Evolutionary conservation across 2,329 filamentous ascomycete genomes (phyloP).

Genomic region (Lachnellula hyalina): DNA sequence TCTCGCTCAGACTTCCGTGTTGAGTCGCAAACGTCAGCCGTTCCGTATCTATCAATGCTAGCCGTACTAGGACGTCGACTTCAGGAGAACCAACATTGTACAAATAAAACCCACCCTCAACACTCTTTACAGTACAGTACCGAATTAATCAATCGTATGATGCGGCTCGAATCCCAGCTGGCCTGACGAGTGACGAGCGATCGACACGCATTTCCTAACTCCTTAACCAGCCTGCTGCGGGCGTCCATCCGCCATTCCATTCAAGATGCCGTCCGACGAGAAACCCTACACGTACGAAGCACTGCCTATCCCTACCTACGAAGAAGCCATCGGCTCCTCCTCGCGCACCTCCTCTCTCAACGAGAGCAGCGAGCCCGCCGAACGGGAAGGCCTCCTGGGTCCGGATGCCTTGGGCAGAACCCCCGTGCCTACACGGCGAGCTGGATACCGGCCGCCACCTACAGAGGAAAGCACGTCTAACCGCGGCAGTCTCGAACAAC

Average conservation of each 20-base stretch:
- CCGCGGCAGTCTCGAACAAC: constrained; percentile 25
- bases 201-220: background rate
- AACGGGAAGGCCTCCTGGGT: constrained; percentile 71
- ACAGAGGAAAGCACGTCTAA: constrained; percentile 64
- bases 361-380: constrained; percentile 60
- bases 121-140: constrained; percentile 14
- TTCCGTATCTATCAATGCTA: background rate
- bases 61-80: background rate
- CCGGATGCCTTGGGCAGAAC: constrained; percentile 40
- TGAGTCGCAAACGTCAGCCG: background rate
- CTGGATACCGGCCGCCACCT: constrained; percentile 71
- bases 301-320: constrained; percentile 75
- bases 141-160: constrained; percentile 3
- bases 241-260: constrained; percentile 8
- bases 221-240: background rate
- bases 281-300: constrained; percentile 52
- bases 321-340: constrained; percentile 66
- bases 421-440: constrained; percentile 38
- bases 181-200: constrained; percentile 18
- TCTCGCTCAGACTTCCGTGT: background rate
- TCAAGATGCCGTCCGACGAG: constrained; percentile 39
- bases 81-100: constrained; percentile 3
- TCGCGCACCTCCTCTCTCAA: constrained; percentile 54
- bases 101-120: constrained; percentile 5
- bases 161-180: constrained; percentile 24